These are phyloP conservation scores for Xylariaceae sp. DNA, from an alignment of 2,329 filamentous ascomycete genomes.

Conservation along the genomic window DNA sequence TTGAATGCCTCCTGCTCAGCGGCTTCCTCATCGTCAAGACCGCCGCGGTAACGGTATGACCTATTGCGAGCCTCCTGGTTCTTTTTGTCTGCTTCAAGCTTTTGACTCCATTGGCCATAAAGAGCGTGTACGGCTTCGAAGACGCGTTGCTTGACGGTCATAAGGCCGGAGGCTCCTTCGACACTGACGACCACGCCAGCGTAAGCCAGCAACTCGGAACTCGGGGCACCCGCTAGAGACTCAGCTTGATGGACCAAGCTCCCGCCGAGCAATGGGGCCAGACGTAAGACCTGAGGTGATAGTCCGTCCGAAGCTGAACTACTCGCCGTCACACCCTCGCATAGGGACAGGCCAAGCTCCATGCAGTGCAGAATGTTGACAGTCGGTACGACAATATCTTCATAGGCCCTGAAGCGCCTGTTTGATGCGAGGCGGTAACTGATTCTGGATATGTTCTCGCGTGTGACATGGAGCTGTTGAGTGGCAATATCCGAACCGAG, in stretches of 20 bases:
- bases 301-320: conserved; percentile 4
- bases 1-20: conserved; percentile 67
- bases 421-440: conserved; percentile 54
- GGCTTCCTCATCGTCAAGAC: conserved; percentile 67
- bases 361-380: conserved; percentile 74
- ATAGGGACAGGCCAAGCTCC: conserved; percentile 64
- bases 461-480: conserved; percentile 42
- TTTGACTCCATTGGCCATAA: conserved; percentile 73
- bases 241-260: conserved; percentile 20
- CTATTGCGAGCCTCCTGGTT: conserved; percentile 66
- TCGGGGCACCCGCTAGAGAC: conserved; percentile 21
- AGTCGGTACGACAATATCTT: conserved; percentile 73
- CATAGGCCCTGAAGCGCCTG: conserved; percentile 69
- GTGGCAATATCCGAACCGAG: conserved; percentile 25
- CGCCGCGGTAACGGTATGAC: conserved; percentile 77
- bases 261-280: conserved; percentile 52
- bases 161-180: conserved; percentile 37
- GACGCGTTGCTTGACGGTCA: conserved; percentile 43
- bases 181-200: conserved; percentile 37
- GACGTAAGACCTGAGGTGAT: conserved; percentile 31
- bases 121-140: conserved; percentile 63
- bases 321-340: conserved; percentile 19
- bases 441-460: conserved; percentile 57
- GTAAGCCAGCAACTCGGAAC: conserved; percentile 44
- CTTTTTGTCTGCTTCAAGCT: conserved; percentile 68